These are phyloP conservation scores for Rachicladosporium sp. DNA, from an alignment of 2,329 filamentous ascomycete species.

Conservation along the genomic window DNA sequence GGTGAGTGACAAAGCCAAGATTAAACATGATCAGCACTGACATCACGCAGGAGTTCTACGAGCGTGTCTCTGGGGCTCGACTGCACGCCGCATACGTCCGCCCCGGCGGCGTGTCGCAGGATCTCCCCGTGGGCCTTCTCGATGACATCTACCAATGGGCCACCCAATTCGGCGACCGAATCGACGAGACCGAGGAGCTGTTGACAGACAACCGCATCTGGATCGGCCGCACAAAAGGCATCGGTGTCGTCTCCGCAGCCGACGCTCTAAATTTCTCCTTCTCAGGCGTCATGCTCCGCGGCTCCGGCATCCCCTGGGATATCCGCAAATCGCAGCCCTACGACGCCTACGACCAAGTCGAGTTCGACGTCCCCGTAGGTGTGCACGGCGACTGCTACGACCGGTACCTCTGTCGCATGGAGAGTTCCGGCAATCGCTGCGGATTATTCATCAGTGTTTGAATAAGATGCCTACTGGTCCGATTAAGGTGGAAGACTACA, in stretches of 20 bases:
- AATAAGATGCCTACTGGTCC: constrained; percentile 98
- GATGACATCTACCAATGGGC: constrained; percentile 99
- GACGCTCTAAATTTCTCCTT: constrained; percentile 98
- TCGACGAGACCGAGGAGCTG: constrained; percentile 97
- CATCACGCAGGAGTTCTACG: constrained; percentile 82
- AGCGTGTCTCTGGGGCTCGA: constrained; percentile 95
- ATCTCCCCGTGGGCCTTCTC: constrained; percentile 82
- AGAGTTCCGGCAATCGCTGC: constrained; percentile 94
- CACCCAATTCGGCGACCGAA: constrained; percentile 94
- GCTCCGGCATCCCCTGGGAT: constrained; percentile 92
- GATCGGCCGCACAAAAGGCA: constrained; percentile 81
- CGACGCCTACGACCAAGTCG: constrained; percentile 93
- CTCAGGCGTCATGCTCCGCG: constrained; percentile 93
- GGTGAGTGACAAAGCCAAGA: constrained; percentile 44
- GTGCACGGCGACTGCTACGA: constrained; percentile 98
- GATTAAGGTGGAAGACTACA: constrained; percentile 95
- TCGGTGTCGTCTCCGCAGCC: constrained; percentile 80
- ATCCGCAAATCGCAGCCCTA: constrained; percentile 94
- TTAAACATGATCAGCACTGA: constrained; percentile 1
- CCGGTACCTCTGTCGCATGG: constrained; percentile 97
- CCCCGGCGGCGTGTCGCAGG: constrained; percentile 90
- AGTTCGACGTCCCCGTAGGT: constrained; percentile 95
- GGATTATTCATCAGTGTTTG: constrained; percentile 96
- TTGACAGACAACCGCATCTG: constrained; percentile 99
- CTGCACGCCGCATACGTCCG: constrained; percentile 95